Conservation (phyloP, 1,139 yeast species). For the Candida sp. region DNA sequence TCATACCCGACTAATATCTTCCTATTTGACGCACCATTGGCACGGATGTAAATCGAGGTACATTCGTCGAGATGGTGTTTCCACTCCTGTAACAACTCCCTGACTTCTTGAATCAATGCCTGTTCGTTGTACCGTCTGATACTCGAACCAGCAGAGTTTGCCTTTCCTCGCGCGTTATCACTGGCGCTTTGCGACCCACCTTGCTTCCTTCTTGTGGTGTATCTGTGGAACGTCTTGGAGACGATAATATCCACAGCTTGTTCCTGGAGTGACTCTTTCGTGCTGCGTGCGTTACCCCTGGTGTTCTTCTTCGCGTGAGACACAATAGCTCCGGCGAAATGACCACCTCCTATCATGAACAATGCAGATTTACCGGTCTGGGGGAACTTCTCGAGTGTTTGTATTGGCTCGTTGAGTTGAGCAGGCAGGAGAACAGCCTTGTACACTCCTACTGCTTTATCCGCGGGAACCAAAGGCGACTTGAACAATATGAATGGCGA, state of each 20-base stretch:
- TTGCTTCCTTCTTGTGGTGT: slow-evolving; percentile 95
- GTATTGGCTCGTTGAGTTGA: slow-evolving; percentile 43
- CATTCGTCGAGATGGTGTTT: slow-evolving; percentile 58
- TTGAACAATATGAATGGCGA: slow-evolving; percentile 66
- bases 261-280: slow-evolving; percentile 47
- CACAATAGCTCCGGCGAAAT: slow-evolving; percentile 94
- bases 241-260: slow-evolving; percentile 69
- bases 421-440: slow-evolving; percentile 60
- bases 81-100: slow-evolving; percentile 74
- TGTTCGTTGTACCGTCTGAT: slow-evolving; percentile 90
- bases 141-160: slow-evolving; percentile 94
- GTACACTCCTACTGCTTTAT: slow-evolving; percentile 67
- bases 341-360: slow-evolving; percentile 98
- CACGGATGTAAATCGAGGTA: slow-evolving; percentile 77
- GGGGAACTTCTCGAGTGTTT: slow-evolving; percentile 41
- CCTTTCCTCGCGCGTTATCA: slow-evolving; percentile 93
- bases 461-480: slow-evolving; percentile 46
- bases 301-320: slow-evolving; percentile 67
- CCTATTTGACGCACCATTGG: slow-evolving; percentile 75
- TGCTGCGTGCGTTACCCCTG: slow-evolving; percentile 55
- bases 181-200: slow-evolving; percentile 97
- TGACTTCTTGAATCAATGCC: slow-evolving; percentile 77
- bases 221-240: slow-evolving; percentile 91
- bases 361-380: slow-evolving; percentile 59
- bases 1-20: slow-evolving; percentile 72